phyloP scores from a whole-genome alignment of 2,329 filamentous ascomycete species.

The Helotiales sp. region DNA sequence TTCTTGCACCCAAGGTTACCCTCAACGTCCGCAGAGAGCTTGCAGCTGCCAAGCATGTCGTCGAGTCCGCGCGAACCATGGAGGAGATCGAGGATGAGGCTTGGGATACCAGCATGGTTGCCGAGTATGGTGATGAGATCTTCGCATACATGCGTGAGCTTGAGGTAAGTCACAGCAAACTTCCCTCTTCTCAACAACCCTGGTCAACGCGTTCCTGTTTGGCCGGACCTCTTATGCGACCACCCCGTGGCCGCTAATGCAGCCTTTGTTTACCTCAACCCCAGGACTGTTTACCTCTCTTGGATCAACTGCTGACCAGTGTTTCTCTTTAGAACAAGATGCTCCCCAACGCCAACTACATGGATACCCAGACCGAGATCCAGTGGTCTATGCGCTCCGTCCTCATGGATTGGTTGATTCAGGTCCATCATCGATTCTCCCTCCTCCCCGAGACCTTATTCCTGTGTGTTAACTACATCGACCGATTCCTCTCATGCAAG shows the following conservation, averaged over 20 bases:
- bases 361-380: conserved; percentile 96
- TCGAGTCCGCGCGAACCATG: conserved; percentile 48
- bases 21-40: conserved; percentile 75
- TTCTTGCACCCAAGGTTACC: conserved; percentile 76
- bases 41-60: conserved; percentile 55
- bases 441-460: conserved; percentile 95
- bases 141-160: conserved; percentile 89
- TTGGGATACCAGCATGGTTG: conserved; percentile 97
- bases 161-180: conserved; percentile 64
- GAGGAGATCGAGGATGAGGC: conserved; percentile 87
- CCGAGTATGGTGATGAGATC: conserved; percentile 95
- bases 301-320: conserved; percentile 37
- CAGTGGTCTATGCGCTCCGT: conserved; percentile 99
- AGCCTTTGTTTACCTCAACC: conserved; percentile 29
- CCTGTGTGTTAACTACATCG: conserved; percentile 94
- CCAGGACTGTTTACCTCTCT: conserved; percentile 27
- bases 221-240: conserved; percentile 14
- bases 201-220: conserved; percentile 17
- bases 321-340: conserved; percentile 65
- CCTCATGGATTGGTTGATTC: conserved; percentile 96
- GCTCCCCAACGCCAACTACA: conserved; percentile 90
- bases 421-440: conserved; percentile 90
- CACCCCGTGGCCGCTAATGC: conserved; percentile 18
- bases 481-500: conserved; percentile 93
- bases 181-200: neutral